Base-by-base conservation (phyloP, 2,329 filamentous ascomycete genomes). In the Arachnomyces sp. region DNA sequence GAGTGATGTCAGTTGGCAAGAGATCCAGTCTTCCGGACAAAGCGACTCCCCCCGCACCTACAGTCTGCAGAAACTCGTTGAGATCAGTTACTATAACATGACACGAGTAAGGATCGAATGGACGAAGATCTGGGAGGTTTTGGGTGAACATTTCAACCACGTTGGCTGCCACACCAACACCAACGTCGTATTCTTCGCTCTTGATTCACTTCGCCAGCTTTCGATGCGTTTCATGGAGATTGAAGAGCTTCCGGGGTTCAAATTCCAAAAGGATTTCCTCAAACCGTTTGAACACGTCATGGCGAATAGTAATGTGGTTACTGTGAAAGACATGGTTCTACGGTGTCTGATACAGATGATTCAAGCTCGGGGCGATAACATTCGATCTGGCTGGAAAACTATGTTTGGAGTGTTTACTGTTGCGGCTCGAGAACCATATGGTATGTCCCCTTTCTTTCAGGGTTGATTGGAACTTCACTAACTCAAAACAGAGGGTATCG, bases 51-150 rank as follows among this genome's bases (percentile, higher is more conserved):
- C 92, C 8, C 80, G 93, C 40, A 98, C 90, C 7, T 98, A 95
- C 72, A 95, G 89, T 66, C 69, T 98, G 46, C 92, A 98, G 58
- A 98, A 98, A 64, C 78, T 98, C 47, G 93, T 98, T 12, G 92
- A 98, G 64, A 96, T 98, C 63, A 94, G 87, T 61, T 95, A 94
- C 64, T 98, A 98, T 77, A 98, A 98, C 68, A 98, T 98, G 92
- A 88, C 86, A 43, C 81, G 92, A 71, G 90, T 98, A 28, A 83
- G 92, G 54, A 96, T 96, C 54, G 92, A 98, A 60, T 98, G 92
- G 92, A 93, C 84, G 9, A 90, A 84, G 53, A 94, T 98, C 44
- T 99, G 92, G 92, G 84, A 85, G 47, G 84, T 98, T 1, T 75
- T 99, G n/a, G 92, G 92, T 11, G 85, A 94, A 58, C 93, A 99